Base-by-base conservation (phyloP, 208 protist genomes). In the Trypanosoma cruzi region DNA sequence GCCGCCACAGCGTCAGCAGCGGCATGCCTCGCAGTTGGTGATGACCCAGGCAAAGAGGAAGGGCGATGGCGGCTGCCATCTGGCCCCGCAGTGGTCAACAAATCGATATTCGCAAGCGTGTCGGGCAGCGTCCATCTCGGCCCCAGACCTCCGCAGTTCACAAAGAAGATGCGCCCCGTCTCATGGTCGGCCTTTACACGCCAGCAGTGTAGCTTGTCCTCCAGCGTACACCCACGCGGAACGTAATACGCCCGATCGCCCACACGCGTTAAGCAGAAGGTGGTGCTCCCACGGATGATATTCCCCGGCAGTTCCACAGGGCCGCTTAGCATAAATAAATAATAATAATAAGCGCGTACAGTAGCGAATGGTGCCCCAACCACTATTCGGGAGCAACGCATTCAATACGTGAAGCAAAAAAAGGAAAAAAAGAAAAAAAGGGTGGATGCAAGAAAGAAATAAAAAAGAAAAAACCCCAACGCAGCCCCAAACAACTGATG, bases 91-190 rank as follows among this genome's bases (percentile, higher is more conserved):
- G 58, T 57, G 18, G 52, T 20, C 14, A 32, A 11, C 20, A 5
- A 16, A 48, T 50, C 58, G 26, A 60, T 68, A 36, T 18, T 26
- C 20, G 50, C 37, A 32, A 60, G 57, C 18, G 60, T 28, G 49
- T 74, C 68, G 0, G 68, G 68, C 32, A 74, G 68, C 13, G 22
- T 18, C 60, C 57, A 74, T 18, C 49, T 48, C 50, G 58, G 42
- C 36, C 68, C 60, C 20, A 74, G 11, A 8, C 59, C 68, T 28
- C 48, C 68, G 24, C 55, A 63, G 48, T 68, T 74, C 36, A 68
- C 42, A 50, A 68, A 74, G 34, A 68, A 74, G 7, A 65, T 59
- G 26, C 50, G 55, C 6, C 68, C 68, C 6, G 69, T 68, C n/a
- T 55, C 34, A 32, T 18, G 58, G 40, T 75, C 69, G 5, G 48